These are phyloP conservation scores for Chlorella sp. DNA, from an alignment of 139 green algal species.

Conservation along the genomic window DNA sequence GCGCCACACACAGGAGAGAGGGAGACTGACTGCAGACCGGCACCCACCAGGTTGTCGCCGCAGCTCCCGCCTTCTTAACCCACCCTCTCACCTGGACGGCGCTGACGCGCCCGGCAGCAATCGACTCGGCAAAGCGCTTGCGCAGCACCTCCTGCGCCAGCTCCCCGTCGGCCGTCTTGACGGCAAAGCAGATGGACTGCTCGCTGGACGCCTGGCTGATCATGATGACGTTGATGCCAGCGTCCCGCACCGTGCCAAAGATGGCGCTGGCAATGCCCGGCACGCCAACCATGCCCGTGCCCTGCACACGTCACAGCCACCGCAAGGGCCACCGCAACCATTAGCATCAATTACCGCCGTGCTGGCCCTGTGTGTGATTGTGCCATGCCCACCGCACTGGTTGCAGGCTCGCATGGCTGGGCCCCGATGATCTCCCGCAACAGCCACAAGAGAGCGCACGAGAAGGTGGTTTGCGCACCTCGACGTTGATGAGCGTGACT, in stretches of 20 bases:
- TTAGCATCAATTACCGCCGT: neutral
- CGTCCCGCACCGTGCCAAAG: conserved; percentile 83
- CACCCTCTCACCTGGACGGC: no score
- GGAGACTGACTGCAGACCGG: no score
- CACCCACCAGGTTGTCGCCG: no score
- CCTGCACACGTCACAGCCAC: no score
- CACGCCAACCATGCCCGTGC: conserved; percentile 96
- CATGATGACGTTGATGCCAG: conserved; percentile 95
- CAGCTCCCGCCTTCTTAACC: no score
- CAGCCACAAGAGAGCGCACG: no score
- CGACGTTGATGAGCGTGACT: conserved; percentile 90
- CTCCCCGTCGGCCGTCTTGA: conserved; percentile 47
- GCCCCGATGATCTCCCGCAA: no score
- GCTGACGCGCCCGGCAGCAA: conserved; percentile 65
- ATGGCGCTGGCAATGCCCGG: conserved; percentile 86
- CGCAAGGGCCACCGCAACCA: neutral
- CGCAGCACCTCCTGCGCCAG: conserved; percentile 30
- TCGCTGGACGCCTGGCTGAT: conserved; percentile 93
- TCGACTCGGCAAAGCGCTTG: conserved; percentile 64
- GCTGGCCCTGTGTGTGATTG: neutral
- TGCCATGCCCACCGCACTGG: neutral
- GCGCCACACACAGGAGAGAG: no score
- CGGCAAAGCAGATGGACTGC: conserved; percentile 97
- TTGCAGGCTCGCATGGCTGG: no score
- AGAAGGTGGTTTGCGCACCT: no score